Conservation (phyloP, 306 rosid genomes). For the Adenanthera pavonina region DNA sequence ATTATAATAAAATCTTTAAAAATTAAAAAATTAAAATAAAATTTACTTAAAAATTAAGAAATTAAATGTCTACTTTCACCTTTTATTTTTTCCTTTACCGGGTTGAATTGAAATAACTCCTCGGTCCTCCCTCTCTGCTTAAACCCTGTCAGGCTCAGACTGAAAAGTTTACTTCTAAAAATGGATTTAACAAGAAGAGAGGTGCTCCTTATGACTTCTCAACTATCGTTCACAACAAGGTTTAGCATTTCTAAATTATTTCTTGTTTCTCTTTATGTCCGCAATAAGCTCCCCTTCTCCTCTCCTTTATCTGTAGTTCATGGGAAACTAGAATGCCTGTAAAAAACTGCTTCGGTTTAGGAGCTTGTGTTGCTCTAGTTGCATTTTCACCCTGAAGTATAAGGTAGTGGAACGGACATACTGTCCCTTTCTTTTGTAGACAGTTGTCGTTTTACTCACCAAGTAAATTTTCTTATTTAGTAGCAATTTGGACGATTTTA, state of each 20-base stretch:
- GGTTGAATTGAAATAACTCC: not conserved
- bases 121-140: not conserved
- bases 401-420: not conserved
- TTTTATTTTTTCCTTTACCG: too few species aligned
- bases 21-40: too few species aligned
- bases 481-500: not conserved
- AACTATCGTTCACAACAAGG: constrained; percentile 49
- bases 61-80: too few species aligned
- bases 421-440: not conserved
- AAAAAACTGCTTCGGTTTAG: not conserved
- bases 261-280: not conserved
- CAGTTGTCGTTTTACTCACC: not conserved
- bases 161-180: constrained; percentile 17
- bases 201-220: constrained; percentile 27
- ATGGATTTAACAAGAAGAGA: constrained; percentile 41
- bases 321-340: not conserved
- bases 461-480: not conserved
- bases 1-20: too few species aligned
- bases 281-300: not conserved
- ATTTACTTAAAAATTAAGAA: too few species aligned
- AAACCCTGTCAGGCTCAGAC: constrained; percentile 41
- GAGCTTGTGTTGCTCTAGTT: not conserved
- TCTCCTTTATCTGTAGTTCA: not conserved
- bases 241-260: constrained; percentile 24
- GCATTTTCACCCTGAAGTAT: not conserved